Conservation (phyloP, 345 rosid genomes). For the Dimocarpus longan region DNA sequence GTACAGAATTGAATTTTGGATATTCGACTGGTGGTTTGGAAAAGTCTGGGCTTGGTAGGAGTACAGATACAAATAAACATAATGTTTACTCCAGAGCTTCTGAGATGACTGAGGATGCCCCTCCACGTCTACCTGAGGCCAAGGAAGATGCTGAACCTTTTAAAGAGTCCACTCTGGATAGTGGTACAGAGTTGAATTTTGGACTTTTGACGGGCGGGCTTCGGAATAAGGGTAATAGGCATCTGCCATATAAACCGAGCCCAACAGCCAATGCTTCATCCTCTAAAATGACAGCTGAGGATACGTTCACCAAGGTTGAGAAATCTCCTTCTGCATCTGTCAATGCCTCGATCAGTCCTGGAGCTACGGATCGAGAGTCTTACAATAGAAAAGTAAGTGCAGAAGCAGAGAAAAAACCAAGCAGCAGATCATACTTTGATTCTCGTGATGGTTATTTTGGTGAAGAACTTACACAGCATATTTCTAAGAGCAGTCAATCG, state of each 20-base stretch:
- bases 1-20: conserved; percentile 42
- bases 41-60: conserved; percentile 25
- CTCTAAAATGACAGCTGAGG: conserved; percentile 39
- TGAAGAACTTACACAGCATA: conserved; percentile 29
- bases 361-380: conserved; percentile 34
- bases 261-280: conserved; percentile 27
- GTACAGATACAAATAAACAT: conserved; percentile 4
- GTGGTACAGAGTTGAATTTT: conserved; percentile 42
- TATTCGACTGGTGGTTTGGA: conserved; percentile 46
- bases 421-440: conserved; percentile 30
- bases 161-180: conserved; percentile 38
- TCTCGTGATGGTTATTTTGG: conserved; percentile 43
- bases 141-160: conserved; percentile 34
- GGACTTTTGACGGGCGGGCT: conserved; percentile 57
- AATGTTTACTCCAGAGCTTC: conserved; percentile 21
- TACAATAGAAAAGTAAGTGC: conserved; percentile 28
- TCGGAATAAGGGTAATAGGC: conserved; percentile 49
- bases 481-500: conserved; percentile 29
- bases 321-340: conserved; percentile 28
- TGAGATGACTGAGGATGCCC: conserved; percentile 14
- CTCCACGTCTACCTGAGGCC: conserved; percentile 30
- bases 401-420: conserved; percentile 31
- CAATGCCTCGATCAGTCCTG: conserved; percentile 29
- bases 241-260: conserved; percentile 47
- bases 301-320: conserved; percentile 30